Evolutionary conservation across 805 yeast species (phyloP).

Genomic region (Ogataea trehalophila): DNA sequence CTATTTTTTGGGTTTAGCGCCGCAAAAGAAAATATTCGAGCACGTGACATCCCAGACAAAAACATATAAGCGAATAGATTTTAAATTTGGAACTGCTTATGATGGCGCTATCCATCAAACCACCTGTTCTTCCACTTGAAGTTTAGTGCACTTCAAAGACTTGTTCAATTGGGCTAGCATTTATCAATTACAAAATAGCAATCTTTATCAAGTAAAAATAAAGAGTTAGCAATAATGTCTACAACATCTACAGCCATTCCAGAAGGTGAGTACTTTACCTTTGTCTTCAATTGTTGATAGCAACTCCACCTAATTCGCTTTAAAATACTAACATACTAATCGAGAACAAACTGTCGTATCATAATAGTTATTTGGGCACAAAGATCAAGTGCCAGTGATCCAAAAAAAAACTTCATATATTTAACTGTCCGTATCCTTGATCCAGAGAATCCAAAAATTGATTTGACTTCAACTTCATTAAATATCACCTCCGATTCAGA

Average conservation of each 20-base stretch:
- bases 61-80: no score
- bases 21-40: no score
- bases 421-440: slow-evolving; percentile 73
- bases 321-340: slow-evolving; percentile 5
- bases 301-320: neutral
- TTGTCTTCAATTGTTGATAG: neutral
- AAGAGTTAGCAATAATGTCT: neutral
- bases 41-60: no score
- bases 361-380: slow-evolving; percentile 87
- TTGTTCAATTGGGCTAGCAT: no score
- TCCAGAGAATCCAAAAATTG: slow-evolving; percentile 55
- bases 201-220: no score
- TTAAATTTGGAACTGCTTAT: no score
- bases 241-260: slow-evolving; percentile 26
- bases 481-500: slow-evolving; percentile 45
- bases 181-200: no score
- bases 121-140: no score
- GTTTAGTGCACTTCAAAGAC: no score
- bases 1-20: no score
- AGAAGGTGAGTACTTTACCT: slow-evolving; percentile 25
- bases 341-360: neutral
- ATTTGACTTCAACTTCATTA: slow-evolving; percentile 52
- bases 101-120: no score
- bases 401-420: slow-evolving; percentile 67
- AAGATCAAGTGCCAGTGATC: slow-evolving; percentile 75